Base-by-base conservation (phyloP, 2,329 filamentous ascomycete species). In the Pseudogymnoascus sp. region DNA sequence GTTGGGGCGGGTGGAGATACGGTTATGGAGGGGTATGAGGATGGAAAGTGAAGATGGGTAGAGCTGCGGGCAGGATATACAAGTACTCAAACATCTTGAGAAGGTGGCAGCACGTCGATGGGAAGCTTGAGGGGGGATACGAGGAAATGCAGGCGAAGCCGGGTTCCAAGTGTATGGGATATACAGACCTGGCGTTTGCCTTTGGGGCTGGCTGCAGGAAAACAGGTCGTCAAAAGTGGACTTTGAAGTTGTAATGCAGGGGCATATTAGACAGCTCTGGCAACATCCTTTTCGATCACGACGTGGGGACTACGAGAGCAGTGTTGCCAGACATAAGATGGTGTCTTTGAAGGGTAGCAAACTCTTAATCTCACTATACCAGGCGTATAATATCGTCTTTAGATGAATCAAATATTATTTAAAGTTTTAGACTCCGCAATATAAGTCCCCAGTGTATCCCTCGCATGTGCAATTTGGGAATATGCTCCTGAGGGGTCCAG, bases 151-250 rank as follows among this genome's bases (percentile, higher is more conserved):
- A 37, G 73, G 64, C 7, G n/a, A 15, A 15, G 22, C 43, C 22
- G 6, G 75, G 76, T 65, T 72, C 72, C 68, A 79, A 80, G 76
- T 75, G 78, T 73, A 64, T 73, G 64, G 67, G 65, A 41, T 11
- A n/a, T 22, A 20, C 37, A 8, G 47, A 18, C 9, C 28, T 33
- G 15, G 1, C 4, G 28, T 18, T 53, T 33, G 28, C 2, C 25
- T 14, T 18, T 4, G 9, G 9, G 7, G n/a, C n/a, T 28, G 8
- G 28, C 2, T 53, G 28, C 25, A 18, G n/a, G 28, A 33, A 7
- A 18, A 33, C 28, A 33, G n/a, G 11, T 3, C 2, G 25, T n/a
- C 9, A 9, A n/a, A 20, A 14, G 25, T 33, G 47, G n/a, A 2
- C n/a, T 30, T 11, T 20, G 47, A 20, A 28, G n/a, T 18, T 50